A percentile compares a stretch with the other conserved stretches of the same genome.
Conservation (phyloP, 73 alveolate species). For the Durusdinium trenchii region DNA sequence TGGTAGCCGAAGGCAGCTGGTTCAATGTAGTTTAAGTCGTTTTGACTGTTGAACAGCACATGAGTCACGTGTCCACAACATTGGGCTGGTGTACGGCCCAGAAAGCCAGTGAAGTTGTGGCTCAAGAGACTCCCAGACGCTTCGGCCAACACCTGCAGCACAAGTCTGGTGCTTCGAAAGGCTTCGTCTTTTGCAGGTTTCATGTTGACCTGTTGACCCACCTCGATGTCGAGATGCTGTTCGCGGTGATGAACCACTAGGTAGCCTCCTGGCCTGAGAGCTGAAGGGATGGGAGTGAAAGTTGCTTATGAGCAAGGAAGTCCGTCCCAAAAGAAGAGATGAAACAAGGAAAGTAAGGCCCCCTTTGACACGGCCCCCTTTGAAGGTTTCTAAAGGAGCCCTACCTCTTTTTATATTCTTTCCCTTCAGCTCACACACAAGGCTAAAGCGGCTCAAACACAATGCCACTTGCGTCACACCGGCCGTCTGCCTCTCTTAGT, state of each 20-base stretch:
- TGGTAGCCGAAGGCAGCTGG: background rate
- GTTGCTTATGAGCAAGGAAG: too few species aligned
- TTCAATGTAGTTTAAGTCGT: background rate
- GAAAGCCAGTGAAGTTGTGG: slow-evolving; percentile 80
- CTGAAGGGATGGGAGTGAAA: background rate
- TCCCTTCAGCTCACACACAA: too few species aligned
- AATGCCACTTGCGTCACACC: too few species aligned
- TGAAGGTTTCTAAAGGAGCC: too few species aligned
- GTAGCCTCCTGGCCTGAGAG: slow-evolving; percentile 5
- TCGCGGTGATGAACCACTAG: slow-evolving; percentile 71
- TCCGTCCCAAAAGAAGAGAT: too few species aligned
- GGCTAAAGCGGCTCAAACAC: too few species aligned
- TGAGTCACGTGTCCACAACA: too few species aligned
- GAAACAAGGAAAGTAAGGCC: too few species aligned
- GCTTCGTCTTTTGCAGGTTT: background rate
- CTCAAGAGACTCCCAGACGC: slow-evolving; percentile 54
- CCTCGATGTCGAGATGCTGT: slow-evolving; percentile 56
- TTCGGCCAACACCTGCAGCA: slow-evolving; percentile 39
- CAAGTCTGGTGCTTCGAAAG: background rate
- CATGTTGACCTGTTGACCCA: background rate
- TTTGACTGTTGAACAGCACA: background rate
- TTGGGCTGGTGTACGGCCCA: slow-evolving; percentile 10
- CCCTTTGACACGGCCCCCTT: too few species aligned
- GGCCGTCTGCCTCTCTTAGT: background rate
- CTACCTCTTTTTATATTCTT: too few species aligned